A percentile compares a stretch with the other conserved stretches of the same genome.
Conservation (phyloP, 2,329 filamentous ascomycete genomes). For the Fusarium illudens region DNA sequence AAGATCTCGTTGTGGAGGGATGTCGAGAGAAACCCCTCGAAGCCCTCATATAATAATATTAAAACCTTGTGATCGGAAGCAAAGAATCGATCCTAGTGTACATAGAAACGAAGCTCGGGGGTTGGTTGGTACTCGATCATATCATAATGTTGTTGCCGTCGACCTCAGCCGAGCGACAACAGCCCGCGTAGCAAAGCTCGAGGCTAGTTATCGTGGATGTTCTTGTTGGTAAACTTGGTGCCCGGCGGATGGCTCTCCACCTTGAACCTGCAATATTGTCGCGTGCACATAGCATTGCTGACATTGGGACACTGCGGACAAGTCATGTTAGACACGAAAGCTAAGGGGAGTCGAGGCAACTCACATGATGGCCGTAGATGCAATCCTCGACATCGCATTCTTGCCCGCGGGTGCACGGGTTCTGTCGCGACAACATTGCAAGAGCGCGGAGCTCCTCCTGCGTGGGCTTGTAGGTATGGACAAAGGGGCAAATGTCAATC, state of each 20-base stretch:
- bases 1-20: not conserved
- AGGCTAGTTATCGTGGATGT: slow-evolving; percentile 47
- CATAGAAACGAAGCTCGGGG: slow-evolving; percentile 10
- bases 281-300: slow-evolving; percentile 59
- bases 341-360: slow-evolving; percentile 35
- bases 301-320: slow-evolving; percentile 60
- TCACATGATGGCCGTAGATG: slow-evolving; percentile 70
- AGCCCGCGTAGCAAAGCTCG: not conserved
- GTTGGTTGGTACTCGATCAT: not conserved
- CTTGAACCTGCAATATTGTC: slow-evolving; percentile 65
- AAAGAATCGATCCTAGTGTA: slow-evolving; percentile 8
- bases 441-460: slow-evolving; percentile 66
- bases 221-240: slow-evolving; percentile 58
- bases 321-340: slow-evolving; percentile 9
- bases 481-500: slow-evolving; percentile 63
- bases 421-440: slow-evolving; percentile 63
- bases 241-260: slow-evolving; percentile 63
- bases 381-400: slow-evolving; percentile 66
- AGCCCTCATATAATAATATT: slow-evolving; percentile 17
- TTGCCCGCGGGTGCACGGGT: slow-evolving; percentile 66
- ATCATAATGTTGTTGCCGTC: not conserved
- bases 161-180: not conserved
- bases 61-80: slow-evolving; percentile 10
- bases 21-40: not conserved
- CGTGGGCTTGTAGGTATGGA: slow-evolving; percentile 63